phyloP scores from a whole-genome alignment of 2,329 filamentous ascomycete genomes.

The Tolypocladium capitatum region DNA sequence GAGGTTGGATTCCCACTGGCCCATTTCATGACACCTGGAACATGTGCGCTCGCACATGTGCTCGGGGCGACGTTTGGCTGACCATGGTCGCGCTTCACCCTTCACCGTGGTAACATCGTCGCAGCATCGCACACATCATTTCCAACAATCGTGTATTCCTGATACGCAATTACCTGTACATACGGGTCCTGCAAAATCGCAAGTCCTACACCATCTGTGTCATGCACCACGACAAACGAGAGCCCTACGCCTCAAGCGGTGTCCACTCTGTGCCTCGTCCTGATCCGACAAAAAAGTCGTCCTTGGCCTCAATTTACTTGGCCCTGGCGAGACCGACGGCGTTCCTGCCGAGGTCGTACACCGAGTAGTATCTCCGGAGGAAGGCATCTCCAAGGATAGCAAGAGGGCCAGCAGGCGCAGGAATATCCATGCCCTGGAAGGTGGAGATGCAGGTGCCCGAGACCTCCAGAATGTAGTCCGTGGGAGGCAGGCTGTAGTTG shows the following conservation, averaged over 20 bases:
- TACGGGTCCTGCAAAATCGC: not conserved
- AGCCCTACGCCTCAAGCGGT: not conserved
- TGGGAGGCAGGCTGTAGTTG: constrained; percentile 80
- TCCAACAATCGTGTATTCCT: not conserved
- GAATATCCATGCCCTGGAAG: constrained; percentile 94
- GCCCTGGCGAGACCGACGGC: constrained; percentile 81
- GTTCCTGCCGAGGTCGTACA: constrained; percentile 86
- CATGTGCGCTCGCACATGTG: not conserved
- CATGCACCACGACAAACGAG: not conserved
- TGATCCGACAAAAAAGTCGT: not conserved
- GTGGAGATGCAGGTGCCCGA: constrained; percentile 93
- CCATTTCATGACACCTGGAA: not conserved
- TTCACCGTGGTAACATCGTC: not conserved
- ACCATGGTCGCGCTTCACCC: not conserved
- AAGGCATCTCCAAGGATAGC: constrained; percentile 88
- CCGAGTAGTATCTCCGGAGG: constrained; percentile 80
- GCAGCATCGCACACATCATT: not conserved
- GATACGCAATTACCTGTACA: not conserved
- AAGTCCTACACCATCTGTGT: not conserved
- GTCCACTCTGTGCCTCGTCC: not conserved
- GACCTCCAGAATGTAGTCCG: constrained; percentile 93
- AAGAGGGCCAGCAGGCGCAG: constrained; percentile 76
- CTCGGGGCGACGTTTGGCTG: not conserved
- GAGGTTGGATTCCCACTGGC: not conserved
- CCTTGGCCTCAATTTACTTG: constrained; percentile 31